A percentile compares a stretch with the other conserved stretches of the same genome.
phyloP scores from a whole-genome alignment of 495 filamentous ascomycete species.

The Parathielavia appendiculata region DNA sequence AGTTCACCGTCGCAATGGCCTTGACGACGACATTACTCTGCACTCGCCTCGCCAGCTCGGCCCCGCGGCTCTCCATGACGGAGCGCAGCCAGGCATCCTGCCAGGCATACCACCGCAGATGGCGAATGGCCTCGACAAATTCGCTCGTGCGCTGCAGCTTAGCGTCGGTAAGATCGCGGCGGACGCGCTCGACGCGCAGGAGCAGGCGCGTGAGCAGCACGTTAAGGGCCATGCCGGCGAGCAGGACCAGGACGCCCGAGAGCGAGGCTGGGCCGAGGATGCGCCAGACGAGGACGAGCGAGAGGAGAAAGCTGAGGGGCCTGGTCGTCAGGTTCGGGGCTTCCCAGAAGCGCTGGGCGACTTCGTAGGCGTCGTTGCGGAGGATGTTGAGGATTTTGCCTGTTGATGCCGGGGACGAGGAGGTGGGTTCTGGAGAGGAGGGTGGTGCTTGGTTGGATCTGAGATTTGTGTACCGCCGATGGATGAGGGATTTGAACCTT shows the following conservation, averaged over 20 bases:
- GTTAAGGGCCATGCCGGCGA: conserved; percentile 61
- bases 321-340: conserved; percentile 60
- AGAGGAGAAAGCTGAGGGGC: conserved; percentile 64
- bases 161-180: conserved; percentile 61
- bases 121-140: conserved; percentile 78
- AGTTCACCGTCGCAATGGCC: conserved; percentile 56
- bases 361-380: conserved; percentile 73
- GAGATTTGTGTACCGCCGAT: conserved; percentile 9
- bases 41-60: conserved; percentile 63
- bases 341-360: conserved; percentile 80
- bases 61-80: conserved; percentile 64
- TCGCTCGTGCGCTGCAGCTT: conserved; percentile 71
- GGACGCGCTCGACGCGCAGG: conserved; percentile 57
- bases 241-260: conserved; percentile 59
- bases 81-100: conserved; percentile 69
- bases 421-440: not conserved
- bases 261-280: conserved; percentile 77
- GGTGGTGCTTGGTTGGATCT: not conserved
- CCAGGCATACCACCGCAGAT: conserved; percentile 84
- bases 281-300: conserved; percentile 63
- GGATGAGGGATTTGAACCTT: conserved; percentile 15
- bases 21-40: conserved; percentile 57
- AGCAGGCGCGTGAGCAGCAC: conserved; percentile 55
- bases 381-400: conserved; percentile 82
- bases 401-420: conserved; percentile 56